Percentiles rank a stretch among this genome's conserved stretches.
Evolutionary conservation across 805 yeast genomes (phyloP).

Genomic region (Suhomyces xylopsoci): DNA sequence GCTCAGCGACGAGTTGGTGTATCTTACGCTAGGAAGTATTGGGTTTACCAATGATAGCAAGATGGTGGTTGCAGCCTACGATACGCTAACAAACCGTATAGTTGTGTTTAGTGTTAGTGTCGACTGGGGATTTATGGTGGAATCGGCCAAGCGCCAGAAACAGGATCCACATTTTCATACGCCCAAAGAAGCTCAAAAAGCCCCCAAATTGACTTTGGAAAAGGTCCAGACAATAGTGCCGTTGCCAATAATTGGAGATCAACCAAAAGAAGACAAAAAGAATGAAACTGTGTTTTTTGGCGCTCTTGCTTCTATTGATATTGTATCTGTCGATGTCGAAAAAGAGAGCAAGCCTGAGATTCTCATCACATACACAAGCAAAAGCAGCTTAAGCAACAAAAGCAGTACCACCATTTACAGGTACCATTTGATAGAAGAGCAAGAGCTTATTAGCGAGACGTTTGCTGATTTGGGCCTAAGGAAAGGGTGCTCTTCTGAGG

Average conservation of each 20-base stretch:
- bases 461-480: constrained; percentile 30
- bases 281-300: constrained; percentile 6
- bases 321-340: constrained; percentile 46
- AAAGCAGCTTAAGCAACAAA: constrained; percentile 4
- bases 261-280: no score
- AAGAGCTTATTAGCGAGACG: constrained; percentile 23
- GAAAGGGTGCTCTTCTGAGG: constrained; percentile 2
- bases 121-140: constrained; percentile 55
- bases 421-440: constrained; percentile 24
- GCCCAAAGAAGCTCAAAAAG: constrained; percentile 41
- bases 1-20: constrained; percentile 24
- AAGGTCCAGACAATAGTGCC: constrained; percentile 31
- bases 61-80: constrained; percentile 43
- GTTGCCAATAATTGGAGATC: constrained; percentile 17
- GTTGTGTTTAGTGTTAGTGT: constrained; percentile 42
- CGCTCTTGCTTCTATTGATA: constrained; percentile 30
- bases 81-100: constrained; percentile 32
- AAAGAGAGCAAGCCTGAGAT: constrained; percentile 45
- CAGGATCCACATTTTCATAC: constrained; percentile 50
- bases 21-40: constrained; percentile 42
- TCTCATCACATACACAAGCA: constrained; percentile 36
- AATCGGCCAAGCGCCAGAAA: constrained; percentile 45
- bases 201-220: constrained; percentile 39
- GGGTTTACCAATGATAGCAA: constrained; percentile 51
- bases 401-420: constrained; percentile 23